Percentiles rank a stretch among this genome's conserved stretches.
phyloP scores from a whole-genome alignment of 805 yeast species.

The Lachancea fermentati region DNA sequence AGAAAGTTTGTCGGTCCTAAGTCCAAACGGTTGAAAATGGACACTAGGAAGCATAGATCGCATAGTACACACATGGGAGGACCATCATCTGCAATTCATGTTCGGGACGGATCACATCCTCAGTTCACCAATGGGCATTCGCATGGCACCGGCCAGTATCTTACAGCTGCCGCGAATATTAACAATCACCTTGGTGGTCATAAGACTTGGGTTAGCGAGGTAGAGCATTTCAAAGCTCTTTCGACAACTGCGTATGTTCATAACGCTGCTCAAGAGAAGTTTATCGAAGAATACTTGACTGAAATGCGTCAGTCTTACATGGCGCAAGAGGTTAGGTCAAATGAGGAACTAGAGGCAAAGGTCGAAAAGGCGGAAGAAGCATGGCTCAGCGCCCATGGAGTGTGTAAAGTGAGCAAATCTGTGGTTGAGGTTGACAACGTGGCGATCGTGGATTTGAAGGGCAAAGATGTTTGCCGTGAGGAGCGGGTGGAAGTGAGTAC shows the following conservation, averaged over 20 bases:
- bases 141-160: background rate
- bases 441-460: background rate
- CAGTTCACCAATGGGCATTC: background rate
- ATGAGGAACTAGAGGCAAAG: slow-evolving; percentile 8
- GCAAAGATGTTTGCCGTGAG: background rate
- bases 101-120: background rate
- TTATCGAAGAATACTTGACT: slow-evolving; percentile 5
- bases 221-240: slow-evolving; percentile 2
- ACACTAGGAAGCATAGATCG: slow-evolving; percentile 1
- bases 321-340: slow-evolving; percentile 4
- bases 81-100: background rate
- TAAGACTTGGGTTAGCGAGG: slow-evolving; percentile 3
- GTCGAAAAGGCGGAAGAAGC: slow-evolving; percentile 11
- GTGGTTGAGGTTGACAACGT: background rate
- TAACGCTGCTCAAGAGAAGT: background rate
- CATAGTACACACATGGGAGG: background rate
- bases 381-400: slow-evolving; percentile 13
- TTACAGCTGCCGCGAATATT: slow-evolving; percentile 5
- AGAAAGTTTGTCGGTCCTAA: slow-evolving; percentile 1
- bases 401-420: background rate
- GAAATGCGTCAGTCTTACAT: slow-evolving; percentile 6
- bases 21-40: slow-evolving; percentile 1
- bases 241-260: slow-evolving; percentile 3
- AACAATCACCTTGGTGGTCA: slow-evolving; percentile 1
- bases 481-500: background rate